phyloP scores from a whole-genome alignment of 768 basidiomycete species.

The Boletus insuetus region DNA sequence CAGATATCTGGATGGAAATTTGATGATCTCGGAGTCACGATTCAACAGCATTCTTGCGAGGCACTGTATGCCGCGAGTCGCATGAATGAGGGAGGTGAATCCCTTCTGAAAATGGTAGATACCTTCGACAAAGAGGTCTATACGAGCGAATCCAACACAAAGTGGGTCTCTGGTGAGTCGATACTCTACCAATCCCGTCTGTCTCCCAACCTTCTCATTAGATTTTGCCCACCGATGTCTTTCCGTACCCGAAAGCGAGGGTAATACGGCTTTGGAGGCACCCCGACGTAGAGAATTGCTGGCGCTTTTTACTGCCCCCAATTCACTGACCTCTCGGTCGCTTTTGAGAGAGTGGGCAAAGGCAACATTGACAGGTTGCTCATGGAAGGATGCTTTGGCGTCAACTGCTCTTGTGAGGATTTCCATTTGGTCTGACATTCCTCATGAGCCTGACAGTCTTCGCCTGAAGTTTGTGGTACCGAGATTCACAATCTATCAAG shows the following conservation, averaged over 20 bases:
- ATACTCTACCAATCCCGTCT: background rate
- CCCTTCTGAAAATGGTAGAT: background rate
- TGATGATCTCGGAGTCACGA: background rate
- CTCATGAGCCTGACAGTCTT: background rate
- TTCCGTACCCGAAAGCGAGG: background rate
- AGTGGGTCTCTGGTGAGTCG: background rate
- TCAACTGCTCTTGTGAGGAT: background rate
- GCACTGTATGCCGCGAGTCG: background rate
- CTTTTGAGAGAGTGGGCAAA: conserved; percentile 5
- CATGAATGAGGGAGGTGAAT: background rate
- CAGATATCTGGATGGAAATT: conserved; percentile 15
- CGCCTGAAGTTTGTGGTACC: background rate
- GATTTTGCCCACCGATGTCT: background rate
- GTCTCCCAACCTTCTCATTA: background rate
- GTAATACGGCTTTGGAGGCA: background rate
- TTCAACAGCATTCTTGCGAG: background rate
- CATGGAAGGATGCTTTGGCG: background rate
- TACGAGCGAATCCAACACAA: background rate
- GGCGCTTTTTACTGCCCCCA: background rate
- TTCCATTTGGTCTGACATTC: background rate
- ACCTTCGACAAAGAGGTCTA: background rate
- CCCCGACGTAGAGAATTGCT: background rate
- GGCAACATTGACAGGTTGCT: background rate
- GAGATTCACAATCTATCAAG: background rate
- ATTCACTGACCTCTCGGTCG: background rate